A percentile compares a stretch with the other conserved stretches of the same genome.
phyloP scores from a whole-genome alignment of 1,139 yeast species.

The Pneumocystis wakefieldiae region DNA sequence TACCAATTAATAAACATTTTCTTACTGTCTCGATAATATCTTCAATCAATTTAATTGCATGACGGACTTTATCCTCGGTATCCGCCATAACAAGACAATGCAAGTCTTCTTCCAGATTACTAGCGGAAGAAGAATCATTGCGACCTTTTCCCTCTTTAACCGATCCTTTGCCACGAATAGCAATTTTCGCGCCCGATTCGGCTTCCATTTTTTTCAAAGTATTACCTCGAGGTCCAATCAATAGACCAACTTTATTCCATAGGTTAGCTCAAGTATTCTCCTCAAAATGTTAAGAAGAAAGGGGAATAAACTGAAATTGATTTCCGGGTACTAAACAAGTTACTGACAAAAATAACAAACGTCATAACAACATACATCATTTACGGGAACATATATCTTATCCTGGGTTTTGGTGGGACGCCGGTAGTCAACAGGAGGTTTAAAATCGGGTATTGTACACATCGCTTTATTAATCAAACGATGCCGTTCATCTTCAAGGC shows the following conservation, averaged over 20 bases:
- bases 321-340: constrained; percentile 47
- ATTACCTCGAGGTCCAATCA: constrained; percentile 92
- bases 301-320: constrained; percentile 32
- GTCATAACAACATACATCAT: constrained; percentile 29
- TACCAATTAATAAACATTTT: constrained; percentile 18
- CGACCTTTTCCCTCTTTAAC: constrained; percentile 76
- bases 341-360: background rate
- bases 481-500: constrained; percentile 67
- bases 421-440: constrained; percentile 65
- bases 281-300: background rate
- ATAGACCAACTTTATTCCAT: constrained; percentile 41
- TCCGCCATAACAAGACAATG: constrained; percentile 85
- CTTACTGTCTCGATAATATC: constrained; percentile 55
- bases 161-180: constrained; percentile 49
- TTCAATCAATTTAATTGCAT: constrained; percentile 62
- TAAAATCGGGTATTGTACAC: constrained; percentile 57
- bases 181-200: constrained; percentile 40
- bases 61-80: constrained; percentile 56
- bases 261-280: background rate
- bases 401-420: constrained; percentile 63
- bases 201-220: constrained; percentile 67
- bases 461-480: constrained; percentile 59
- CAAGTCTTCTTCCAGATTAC: constrained; percentile 58
- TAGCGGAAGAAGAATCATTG: constrained; percentile 32
- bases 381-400: constrained; percentile 70